Conservation (phyloP, 164 flowering plant genomes). For the Paratinospora sagittata region DNA sequence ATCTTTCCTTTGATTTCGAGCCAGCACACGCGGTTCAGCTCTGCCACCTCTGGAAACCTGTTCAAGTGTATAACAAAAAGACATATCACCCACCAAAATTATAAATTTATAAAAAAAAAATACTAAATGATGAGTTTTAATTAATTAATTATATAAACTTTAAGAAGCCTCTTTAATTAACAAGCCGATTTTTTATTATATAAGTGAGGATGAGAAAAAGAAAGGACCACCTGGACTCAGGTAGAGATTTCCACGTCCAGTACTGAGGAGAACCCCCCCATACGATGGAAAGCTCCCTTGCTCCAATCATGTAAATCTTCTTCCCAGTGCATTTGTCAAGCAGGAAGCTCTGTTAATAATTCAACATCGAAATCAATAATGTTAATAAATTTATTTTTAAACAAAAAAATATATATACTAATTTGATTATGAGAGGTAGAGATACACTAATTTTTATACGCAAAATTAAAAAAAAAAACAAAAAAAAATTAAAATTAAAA, state of each 20-base stretch:
- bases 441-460: too few relatives aligned
- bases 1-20: constrained; percentile 32
- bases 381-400: too few relatives aligned
- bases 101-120: neutral
- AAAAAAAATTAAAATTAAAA: too few relatives aligned
- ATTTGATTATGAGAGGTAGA: too few relatives aligned
- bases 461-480: too few relatives aligned
- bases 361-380: too few relatives aligned
- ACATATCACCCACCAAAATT: neutral
- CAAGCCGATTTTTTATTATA: too few relatives aligned
- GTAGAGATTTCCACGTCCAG: constrained; percentile 38
- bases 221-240: constrained; percentile 30
- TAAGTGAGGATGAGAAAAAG: neutral
- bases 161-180: too few relatives aligned
- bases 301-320: constrained; percentile 50
- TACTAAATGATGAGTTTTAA: too few relatives aligned
- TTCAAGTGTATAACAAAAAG: neutral
- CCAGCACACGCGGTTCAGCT: constrained; percentile 34
- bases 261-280: constrained; percentile 44
- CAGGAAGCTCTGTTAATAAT: constrained; percentile 45
- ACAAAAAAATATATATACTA: too few relatives aligned
- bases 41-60: constrained; percentile 40
- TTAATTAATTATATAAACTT: too few relatives aligned
- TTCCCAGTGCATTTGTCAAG: constrained; percentile 49
- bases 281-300: constrained; percentile 37